These are phyloP conservation scores for Hansenula lynferdii DNA, from an alignment of 1,139 yeast genomes.

Conservation along the genomic window DNA sequence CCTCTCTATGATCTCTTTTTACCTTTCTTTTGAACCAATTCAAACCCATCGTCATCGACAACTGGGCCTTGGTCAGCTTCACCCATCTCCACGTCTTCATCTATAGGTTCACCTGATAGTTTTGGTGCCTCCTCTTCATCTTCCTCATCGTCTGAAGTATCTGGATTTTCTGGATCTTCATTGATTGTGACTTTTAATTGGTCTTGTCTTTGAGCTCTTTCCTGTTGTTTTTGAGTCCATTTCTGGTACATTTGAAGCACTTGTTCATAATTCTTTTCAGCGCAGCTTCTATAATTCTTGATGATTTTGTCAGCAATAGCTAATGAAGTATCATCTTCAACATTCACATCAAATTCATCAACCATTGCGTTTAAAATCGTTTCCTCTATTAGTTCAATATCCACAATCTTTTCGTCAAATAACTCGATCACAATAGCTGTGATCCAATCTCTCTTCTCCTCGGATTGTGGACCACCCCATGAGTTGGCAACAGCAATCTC, in stretches of 20 bases:
- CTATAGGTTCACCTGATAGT: slow-evolving; percentile 13
- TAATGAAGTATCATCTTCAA: slow-evolving; percentile 87
- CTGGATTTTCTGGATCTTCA: slow-evolving; percentile 60
- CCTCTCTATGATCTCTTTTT: slow-evolving; percentile 27
- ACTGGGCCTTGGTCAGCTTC: slow-evolving; percentile 44
- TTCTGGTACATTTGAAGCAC: slow-evolving; percentile 57
- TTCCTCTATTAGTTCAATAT: slow-evolving; percentile 77
- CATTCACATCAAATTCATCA: slow-evolving; percentile 86
- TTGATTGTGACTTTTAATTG: slow-evolving; percentile 36
- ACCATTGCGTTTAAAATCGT: slow-evolving; percentile 84
- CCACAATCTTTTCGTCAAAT: slow-evolving; percentile 61
- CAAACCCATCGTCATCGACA: slow-evolving; percentile 92
- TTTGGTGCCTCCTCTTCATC: slow-evolving; percentile 25
- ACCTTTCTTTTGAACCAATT: slow-evolving; percentile 70
- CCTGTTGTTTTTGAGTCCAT: slow-evolving; percentile 50
- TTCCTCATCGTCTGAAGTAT: slow-evolving; percentile 37
- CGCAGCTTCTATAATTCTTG: slow-evolving; percentile 61
- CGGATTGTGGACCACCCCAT: slow-evolving; percentile 95
- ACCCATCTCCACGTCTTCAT: slow-evolving; percentile 36
- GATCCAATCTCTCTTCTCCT: slow-evolving; percentile 94
- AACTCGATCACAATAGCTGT: slow-evolving; percentile 78
- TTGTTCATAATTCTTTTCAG: slow-evolving; percentile 41
- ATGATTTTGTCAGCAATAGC: slow-evolving; percentile 66
- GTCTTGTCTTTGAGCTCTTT: slow-evolving; percentile 25
- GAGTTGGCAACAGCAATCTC: slow-evolving; percentile 88